phyloP scores from a whole-genome alignment of 2,329 filamentous ascomycete species.

The Verticillium zaregamsianum region DNA sequence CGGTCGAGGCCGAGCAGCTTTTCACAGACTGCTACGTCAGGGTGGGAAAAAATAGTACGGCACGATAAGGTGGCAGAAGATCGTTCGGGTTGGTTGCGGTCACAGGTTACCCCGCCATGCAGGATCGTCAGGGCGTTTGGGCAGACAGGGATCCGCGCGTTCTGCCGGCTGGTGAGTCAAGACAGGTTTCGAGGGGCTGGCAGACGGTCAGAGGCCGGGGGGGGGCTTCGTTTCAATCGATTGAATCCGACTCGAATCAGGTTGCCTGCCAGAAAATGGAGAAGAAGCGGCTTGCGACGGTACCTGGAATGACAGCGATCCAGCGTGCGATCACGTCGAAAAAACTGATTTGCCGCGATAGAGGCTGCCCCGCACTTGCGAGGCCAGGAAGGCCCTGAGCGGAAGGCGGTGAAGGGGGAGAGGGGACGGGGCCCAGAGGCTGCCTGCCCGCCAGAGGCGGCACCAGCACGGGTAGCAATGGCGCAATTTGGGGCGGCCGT shows the following conservation, averaged over 20 bases:
- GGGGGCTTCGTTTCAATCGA: not conserved
- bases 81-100: conserved; percentile 1
- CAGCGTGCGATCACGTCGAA: not conserved
- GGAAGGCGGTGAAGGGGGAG: not conserved
- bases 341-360: not conserved
- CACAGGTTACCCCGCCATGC: conserved; percentile 13
- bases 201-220: not conserved
- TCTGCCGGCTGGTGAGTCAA: not conserved
- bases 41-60: not conserved
- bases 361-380: not conserved
- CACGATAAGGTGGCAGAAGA: not conserved
- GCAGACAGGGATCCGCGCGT: not conserved
- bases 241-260: not conserved
- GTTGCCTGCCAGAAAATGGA: not conserved
- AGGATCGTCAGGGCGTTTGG: conserved; percentile 2
- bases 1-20: not conserved
- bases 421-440: not conserved
- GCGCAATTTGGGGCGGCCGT: conserved; percentile 4
- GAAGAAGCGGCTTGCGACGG: not conserved
- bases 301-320: not conserved
- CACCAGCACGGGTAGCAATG: conserved; percentile 1
- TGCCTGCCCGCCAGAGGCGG: not conserved
- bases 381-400: not conserved
- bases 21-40: not conserved
- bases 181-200: not conserved